Base-by-base conservation (phyloP, 768 basidiomycete genomes). In the Trametopsis cervina region DNA sequence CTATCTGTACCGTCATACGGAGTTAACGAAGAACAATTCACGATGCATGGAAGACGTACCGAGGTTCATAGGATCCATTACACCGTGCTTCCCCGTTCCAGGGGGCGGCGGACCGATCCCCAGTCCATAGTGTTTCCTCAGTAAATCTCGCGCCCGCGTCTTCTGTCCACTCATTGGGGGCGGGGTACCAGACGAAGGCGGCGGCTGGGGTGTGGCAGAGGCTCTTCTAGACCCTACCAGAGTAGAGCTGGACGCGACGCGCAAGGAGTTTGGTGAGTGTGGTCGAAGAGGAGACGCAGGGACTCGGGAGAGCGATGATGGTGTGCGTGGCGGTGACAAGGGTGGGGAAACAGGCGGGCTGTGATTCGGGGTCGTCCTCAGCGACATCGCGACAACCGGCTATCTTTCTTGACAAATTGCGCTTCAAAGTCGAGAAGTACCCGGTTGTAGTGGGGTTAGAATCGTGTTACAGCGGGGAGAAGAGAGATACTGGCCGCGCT, bases 81-180 rank as follows among this genome's bases (percentile, higher is more conserved):
- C 76, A 24, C 78, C 79, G 7, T 33, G 29, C 45, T 52, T 54
- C 3, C 54, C 54, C 1, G 75, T 71, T 15, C 29, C 29, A 1
- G 72, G 57, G 18, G 86, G 76, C 11, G 87, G 89, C 25, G 79
- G 79, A 0, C 81, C 83, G n/a, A 87, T 68, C 15, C 82, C 85
- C 22, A 94, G 66, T 4, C 89, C 89, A 73, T 94, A 94, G 59
- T 94, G 90, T 55, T 88, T 89, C 57, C 91, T 72, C 44, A 93
- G 59, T 42, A 92, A 62, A 60, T 91, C 88, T 55, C 84, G 73
- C 11, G 89, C 89, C 13, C 82, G 55, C 12, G 61, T 59, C 56
- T 64, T 64, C 29, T 58, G 45, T 57, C 35, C 33, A 33, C 46
- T 26, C 56, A 43, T 40, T 39, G 40, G 47, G 9, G 40, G 54